phyloP scores from a whole-genome alignment of 2,329 filamentous ascomycete genomes.

The Phialophora tarda region DNA sequence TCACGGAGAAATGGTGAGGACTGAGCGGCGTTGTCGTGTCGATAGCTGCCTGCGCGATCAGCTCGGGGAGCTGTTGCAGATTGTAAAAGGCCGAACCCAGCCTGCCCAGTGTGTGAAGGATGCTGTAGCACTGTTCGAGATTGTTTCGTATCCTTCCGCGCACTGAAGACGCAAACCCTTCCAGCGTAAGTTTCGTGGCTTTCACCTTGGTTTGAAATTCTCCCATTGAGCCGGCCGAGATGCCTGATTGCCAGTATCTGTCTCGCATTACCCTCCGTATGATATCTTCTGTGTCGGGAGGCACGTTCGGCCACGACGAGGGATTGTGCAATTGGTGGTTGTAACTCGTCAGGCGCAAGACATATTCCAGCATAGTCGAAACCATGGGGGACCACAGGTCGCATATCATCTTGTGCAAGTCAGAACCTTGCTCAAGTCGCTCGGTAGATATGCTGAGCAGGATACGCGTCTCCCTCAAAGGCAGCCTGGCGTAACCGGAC shows the following conservation, averaged over 20 bases:
- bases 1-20: slow-evolving; percentile 90
- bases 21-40: slow-evolving; percentile 81
- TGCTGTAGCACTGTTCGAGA: slow-evolving; percentile 90
- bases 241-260: slow-evolving; percentile 97
- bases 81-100: slow-evolving; percentile 89
- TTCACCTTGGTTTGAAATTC: slow-evolving; percentile 94
- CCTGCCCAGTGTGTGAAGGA: slow-evolving; percentile 90
- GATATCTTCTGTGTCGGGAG: slow-evolving; percentile 74
- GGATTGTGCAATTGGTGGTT: slow-evolving; percentile 91
- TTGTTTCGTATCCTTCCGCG: slow-evolving; percentile 87
- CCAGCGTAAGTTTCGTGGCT: slow-evolving; percentile 84
- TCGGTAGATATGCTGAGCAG: slow-evolving; percentile 93
- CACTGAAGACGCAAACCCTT: slow-evolving; percentile 92
- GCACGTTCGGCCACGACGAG: slow-evolving; percentile 78
- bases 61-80: slow-evolving; percentile 79
- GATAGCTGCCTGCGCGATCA: slow-evolving; percentile 83
- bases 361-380: slow-evolving; percentile 78
- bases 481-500: slow-evolving; percentile 69
- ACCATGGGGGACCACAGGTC: slow-evolving; percentile 85
- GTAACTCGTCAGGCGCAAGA: slow-evolving; percentile 83
- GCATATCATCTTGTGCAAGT: slow-evolving; percentile 75
- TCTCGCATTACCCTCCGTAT: slow-evolving; percentile 87
- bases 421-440: slow-evolving; percentile 75
- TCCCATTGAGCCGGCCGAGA: slow-evolving; percentile 92
- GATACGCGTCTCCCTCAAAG: slow-evolving; percentile 85